Conservation (phyloP, 441 rosid species). For the Theobroma grandiflorum region DNA sequence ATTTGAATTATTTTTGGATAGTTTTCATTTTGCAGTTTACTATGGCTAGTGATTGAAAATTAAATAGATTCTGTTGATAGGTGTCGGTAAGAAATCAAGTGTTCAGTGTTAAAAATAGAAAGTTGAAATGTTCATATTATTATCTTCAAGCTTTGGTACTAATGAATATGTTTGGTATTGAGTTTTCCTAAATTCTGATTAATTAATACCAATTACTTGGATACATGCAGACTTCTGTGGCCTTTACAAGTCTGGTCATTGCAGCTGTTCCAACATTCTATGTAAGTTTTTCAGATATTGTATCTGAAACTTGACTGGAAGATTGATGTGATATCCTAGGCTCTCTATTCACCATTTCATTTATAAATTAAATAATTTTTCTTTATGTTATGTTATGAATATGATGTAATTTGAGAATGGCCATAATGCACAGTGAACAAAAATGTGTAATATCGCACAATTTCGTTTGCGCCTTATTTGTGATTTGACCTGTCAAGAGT, state of each 20-base stretch:
- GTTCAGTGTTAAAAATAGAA: not conserved
- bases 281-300: slow-evolving; percentile 50
- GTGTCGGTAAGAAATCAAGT: not conserved
- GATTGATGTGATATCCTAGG: not conserved
- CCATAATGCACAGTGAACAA: not conserved
- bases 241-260: slow-evolving; percentile 75
- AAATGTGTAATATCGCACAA: not conserved
- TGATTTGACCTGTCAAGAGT: not conserved
- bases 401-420: not conserved
- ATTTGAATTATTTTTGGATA: not conserved
- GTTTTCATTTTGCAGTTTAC: not conserved
- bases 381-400: not conserved
- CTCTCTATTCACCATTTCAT: not conserved
- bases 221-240: slow-evolving; percentile 72
- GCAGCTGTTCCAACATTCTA: slow-evolving; percentile 73
- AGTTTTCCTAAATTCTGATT: slow-evolving; percentile 5
- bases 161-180: slow-evolving; percentile 26
- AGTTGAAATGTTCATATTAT: not conserved
- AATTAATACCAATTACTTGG: slow-evolving; percentile 14
- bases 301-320: not conserved
- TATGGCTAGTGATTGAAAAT: not conserved
- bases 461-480: not conserved
- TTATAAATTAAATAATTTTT: not conserved
- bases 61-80: not conserved
- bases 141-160: slow-evolving; percentile 1